Evolutionary conservation across 768 basidiomycete species (phyloP), one percentile per base, ranked within the genome.

Genomic region (Heimioporus sp.): DNA sequence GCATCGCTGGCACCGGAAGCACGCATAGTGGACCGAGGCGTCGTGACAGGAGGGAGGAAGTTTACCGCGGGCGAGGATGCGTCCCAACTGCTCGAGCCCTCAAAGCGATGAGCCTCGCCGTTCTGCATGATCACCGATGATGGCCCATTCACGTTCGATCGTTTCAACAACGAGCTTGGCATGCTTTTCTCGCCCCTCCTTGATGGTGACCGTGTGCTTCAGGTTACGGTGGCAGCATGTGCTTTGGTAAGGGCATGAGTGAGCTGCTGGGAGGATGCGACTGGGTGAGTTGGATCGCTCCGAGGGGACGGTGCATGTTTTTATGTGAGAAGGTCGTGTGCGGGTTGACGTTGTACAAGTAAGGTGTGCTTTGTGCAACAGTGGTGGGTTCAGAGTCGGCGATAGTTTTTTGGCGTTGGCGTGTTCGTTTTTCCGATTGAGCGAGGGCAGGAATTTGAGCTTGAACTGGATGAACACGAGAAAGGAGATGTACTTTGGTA

Each of bases 101-200:
- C n/a, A n/a, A n/a, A n/a, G n/a, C n/a, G n/a, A n/a, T n/a, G n/a
- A n/a, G n/a, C n/a, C n/a, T n/a, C n/a, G n/a, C n/a, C n/a, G n/a
- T n/a, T n/a, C n/a, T n/a, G n/a, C n/a, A n/a, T n/a, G n/a, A n/a
- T n/a, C n/a, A 82, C 83, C 69, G 10, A 93, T 79, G 17, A 76
- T 76, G 20, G 87, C 86, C 82, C 90, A 89, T 58, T 96, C 92
- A 24, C 73, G 76, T 68, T 97, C 94, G 49, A 98, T 82, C 35
- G 77, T 77, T 20, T 92, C n/a, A n/a, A n/a, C n/a, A n/a, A n/a
- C n/a, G n/a, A n/a, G n/a, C n/a, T n/a, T n/a, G n/a, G n/a, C n/a
- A 86, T 94, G 88, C 47, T 85, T 83, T 65, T 94, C 93, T 35
- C 94, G 80, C 51, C 87, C 87, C 66, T 98, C 92, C 77, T 96